phyloP scores from a whole-genome alignment of 768 basidiomycete genomes.

The Kwoniella sp. region DNA sequence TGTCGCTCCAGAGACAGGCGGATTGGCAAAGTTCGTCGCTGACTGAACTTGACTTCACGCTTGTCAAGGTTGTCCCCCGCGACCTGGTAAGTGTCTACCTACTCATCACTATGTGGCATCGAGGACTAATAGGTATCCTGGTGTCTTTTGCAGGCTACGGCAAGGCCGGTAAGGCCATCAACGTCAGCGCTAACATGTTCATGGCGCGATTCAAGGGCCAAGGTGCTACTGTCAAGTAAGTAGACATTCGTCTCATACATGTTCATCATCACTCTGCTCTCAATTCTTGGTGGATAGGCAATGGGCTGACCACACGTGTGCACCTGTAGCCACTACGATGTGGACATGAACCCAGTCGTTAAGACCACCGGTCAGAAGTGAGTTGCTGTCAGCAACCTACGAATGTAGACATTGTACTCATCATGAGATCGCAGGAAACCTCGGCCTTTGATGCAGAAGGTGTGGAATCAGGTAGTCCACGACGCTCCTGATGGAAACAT shows the following conservation, averaged over 20 bases:
- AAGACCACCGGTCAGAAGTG: conserved; percentile 52
- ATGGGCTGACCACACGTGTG: neutral
- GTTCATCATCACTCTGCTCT: no score
- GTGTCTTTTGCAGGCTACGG: conserved; percentile 33
- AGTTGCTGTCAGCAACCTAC: neutral
- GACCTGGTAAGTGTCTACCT: conserved; percentile 16
- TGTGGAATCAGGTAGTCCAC: conserved; percentile 41
- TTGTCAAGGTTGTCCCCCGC: conserved; percentile 21
- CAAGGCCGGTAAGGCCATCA: conserved; percentile 36
- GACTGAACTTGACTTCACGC: neutral
- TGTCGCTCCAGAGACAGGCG: neutral
- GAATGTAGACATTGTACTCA: neutral
- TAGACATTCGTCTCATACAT: neutral
- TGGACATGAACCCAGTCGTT: conserved; percentile 54
- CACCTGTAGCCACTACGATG: conserved; percentile 48
- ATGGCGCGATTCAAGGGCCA: conserved; percentile 41
- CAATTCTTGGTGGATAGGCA: no score
- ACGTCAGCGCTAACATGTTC: conserved; percentile 48
- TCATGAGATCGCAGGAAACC: conserved; percentile 30
- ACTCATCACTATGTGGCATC: neutral
- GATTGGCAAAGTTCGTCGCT: no score
- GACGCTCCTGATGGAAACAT: conserved; percentile 28
- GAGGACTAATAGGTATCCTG: neutral
- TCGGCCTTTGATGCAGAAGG: conserved; percentile 33
- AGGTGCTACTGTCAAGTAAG: conserved; percentile 33